Base-by-base conservation (phyloP, 2,329 filamentous ascomycete genomes). In the Seiridium unicorne region DNA sequence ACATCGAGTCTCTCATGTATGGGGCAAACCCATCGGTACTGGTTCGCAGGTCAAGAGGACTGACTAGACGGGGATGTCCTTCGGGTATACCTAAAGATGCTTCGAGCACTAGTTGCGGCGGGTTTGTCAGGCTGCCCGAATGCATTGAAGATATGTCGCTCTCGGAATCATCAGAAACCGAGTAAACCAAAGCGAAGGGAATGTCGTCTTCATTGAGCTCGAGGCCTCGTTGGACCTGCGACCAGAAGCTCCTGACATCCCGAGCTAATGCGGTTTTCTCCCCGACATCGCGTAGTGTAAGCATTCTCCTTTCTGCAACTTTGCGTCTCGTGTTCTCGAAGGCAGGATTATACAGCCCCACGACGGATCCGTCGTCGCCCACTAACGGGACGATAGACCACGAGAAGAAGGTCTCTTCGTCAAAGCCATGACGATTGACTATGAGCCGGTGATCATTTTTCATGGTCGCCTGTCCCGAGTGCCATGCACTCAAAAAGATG, bases 401-500 rank as follows among this genome's bases (percentile, higher is more conserved):
- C 10, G 89, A 91, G 71, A 94, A 94, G 70, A 91, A 94, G 0
- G 89, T 87, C 70, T 95, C 91, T 72, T 96, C 90, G 1, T 92
- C 74, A 62, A 84, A 92, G 1, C 87, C 85, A 63, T 86, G 84
- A 6, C 91, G 84, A 51, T 83, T 79, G 38, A 95, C 82, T 67
- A 93, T 92, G 1, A 94, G 78, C 60, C 86, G 86, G 63, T 94
- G 90, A 66, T 95, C 91, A 64, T 93, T 88, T 72, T 93, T 94
- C 89, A 93, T 91, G 0, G 88, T 92, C 0, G 91, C 89, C 74
- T 93, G 88, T 0, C 91, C 92, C 4, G 87, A 89, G 44, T 83
- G 74, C 72, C 83, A 84, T 0, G 91, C 91, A 62, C 79, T 86
- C 18, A 82, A 78, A 64, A 95, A 91, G 0, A 90, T 82, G 2